phyloP scores from a whole-genome alignment of 2,329 filamentous ascomycete species.

The Cladosporium sp. region DNA sequence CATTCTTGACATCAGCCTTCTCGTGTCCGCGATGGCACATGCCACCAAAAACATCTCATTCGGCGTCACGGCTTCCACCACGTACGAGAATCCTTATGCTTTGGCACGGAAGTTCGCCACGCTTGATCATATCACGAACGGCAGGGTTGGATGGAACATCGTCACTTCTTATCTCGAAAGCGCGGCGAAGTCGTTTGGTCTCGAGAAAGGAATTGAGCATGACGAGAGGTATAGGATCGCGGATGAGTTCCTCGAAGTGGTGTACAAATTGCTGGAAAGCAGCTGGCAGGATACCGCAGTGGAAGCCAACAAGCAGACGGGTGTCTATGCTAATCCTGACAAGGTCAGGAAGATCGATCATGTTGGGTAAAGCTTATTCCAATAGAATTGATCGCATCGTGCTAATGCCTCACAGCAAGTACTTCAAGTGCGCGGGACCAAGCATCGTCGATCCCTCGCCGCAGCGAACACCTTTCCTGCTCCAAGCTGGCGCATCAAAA shows the following conservation, averaged over 20 bases:
- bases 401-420: slow-evolving; percentile 22
- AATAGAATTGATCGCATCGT: background rate
- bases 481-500: slow-evolving; percentile 46
- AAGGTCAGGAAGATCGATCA: slow-evolving; percentile 52
- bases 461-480: slow-evolving; percentile 54
- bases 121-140: slow-evolving; percentile 35
- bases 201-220: slow-evolving; percentile 44
- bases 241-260: slow-evolving; percentile 40
- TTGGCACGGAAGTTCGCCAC: slow-evolving; percentile 35
- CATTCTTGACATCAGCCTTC: slow-evolving; percentile 51
- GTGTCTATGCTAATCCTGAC: slow-evolving; percentile 54
- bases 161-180: slow-evolving; percentile 48
- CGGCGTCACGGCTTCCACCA: slow-evolving; percentile 35
- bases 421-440: slow-evolving; percentile 42
- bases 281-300: slow-evolving; percentile 28
- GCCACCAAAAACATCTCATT: slow-evolving; percentile 40
- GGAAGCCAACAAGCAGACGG: slow-evolving; percentile 52
- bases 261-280: slow-evolving; percentile 29
- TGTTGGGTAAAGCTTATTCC: slow-evolving; percentile 15
- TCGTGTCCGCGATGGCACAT: slow-evolving; percentile 44
- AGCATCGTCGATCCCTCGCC: slow-evolving; percentile 53
- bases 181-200: slow-evolving; percentile 46
- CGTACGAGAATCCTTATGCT: slow-evolving; percentile 34
- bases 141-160: slow-evolving; percentile 46
- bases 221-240: slow-evolving; percentile 48